These are phyloP conservation scores for Coniochaeta sp. DNA, from an alignment of 2,329 filamentous ascomycete genomes.

Conservation along the genomic window DNA sequence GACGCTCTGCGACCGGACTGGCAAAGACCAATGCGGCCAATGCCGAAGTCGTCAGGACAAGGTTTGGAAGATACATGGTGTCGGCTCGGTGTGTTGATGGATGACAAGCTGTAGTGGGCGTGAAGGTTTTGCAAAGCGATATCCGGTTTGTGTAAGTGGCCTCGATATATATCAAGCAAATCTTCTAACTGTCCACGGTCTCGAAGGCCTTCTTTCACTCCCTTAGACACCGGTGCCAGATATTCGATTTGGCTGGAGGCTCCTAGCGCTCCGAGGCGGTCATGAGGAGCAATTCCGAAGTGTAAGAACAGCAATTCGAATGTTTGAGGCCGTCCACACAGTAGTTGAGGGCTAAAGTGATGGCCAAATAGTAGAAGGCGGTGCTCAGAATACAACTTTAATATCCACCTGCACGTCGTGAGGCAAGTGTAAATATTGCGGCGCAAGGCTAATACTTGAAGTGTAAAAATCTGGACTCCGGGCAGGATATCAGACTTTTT, in stretches of 20 bases:
- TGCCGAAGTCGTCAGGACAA: constrained; percentile 6
- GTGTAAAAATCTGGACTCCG: neutral
- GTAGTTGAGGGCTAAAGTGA: neutral
- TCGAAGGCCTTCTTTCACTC: neutral
- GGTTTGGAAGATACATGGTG: constrained; percentile 9
- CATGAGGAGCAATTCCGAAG: neutral
- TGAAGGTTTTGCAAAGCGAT: neutral
- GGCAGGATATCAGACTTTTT: neutral
- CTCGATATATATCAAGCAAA: neutral
- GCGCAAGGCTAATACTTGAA: neutral
- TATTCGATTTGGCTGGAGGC: neutral
- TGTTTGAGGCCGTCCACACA: neutral
- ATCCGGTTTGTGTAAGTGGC: neutral
- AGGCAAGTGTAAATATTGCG: neutral
- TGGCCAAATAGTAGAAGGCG: neutral
- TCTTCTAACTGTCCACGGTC: neutral
- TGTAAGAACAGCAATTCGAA: neutral
- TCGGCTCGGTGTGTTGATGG: neutral
- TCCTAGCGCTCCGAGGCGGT: neutral
- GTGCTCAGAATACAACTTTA: neutral
- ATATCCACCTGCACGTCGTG: neutral
- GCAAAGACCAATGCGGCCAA: constrained; percentile 7
- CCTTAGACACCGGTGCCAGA: neutral
- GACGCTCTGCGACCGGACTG: constrained; percentile 9
- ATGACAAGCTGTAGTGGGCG: neutral